Evolutionary conservation across 805 yeast genomes (phyloP).

Genomic region (Suhomyces sp.): DNA sequence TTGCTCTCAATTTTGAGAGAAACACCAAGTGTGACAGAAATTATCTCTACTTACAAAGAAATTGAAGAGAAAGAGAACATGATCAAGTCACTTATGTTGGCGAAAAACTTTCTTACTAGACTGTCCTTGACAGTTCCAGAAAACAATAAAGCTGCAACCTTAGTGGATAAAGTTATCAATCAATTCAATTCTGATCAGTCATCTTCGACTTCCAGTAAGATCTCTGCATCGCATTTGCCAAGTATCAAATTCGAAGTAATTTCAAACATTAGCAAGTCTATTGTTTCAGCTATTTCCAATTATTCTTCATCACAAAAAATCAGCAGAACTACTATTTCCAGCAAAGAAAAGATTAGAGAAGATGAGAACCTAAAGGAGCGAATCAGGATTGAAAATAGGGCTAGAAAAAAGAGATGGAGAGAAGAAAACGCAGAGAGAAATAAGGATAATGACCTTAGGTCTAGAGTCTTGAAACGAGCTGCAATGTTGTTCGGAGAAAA

Average conservation of each 20-base stretch:
- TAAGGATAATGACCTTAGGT: conserved; percentile 82
- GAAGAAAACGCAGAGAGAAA: conserved; percentile 76
- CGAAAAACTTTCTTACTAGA: conserved; percentile 30
- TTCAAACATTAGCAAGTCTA: conserved; percentile 8
- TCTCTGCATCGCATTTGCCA: conserved; percentile 1
- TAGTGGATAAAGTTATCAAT: conserved; percentile 25
- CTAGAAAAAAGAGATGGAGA: conserved; percentile 81
- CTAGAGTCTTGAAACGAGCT: conserved; percentile 76
- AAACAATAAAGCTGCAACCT: conserved; percentile 19
- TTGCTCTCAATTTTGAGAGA: conserved; percentile 13
- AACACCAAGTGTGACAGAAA: conserved; percentile 18
- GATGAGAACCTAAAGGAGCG: conserved; percentile 51
- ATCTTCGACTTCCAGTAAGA: background rate
- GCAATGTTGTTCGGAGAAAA: conserved; percentile 59
- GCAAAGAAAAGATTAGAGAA: conserved; percentile 26
- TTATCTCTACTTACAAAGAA: conserved; percentile 22
- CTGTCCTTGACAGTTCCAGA: conserved; percentile 11
- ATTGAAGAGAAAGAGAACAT: conserved; percentile 23
- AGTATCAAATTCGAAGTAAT: conserved; percentile 7
- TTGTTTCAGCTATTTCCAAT: conserved; percentile 10
- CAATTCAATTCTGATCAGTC: conserved; percentile 11
- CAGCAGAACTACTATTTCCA: conserved; percentile 15
- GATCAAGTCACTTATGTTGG: conserved; percentile 28
- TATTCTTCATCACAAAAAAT: conserved; percentile 12
- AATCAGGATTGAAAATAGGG: conserved; percentile 66